Base-by-base conservation (phyloP, 1,139 yeast species). In the Protomyces inouyei region DNA sequence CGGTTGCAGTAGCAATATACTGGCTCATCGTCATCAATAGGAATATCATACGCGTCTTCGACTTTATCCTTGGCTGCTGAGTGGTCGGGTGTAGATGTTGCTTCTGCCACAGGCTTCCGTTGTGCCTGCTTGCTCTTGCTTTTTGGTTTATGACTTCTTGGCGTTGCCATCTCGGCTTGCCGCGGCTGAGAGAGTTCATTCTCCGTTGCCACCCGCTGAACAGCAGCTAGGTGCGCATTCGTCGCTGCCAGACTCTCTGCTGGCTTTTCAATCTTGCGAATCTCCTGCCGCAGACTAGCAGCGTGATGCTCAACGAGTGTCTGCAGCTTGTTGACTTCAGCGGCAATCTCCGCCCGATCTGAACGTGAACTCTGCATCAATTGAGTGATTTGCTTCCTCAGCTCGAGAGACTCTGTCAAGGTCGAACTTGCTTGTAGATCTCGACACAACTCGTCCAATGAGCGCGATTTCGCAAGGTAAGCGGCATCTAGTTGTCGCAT, bases 1-100 rank as follows among this genome's bases (percentile, higher is more conserved):
- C 89, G 83, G 70, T 87, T 89, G 74, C 97, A 90, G 75, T 86
- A 83, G 75, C 96, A 90, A 74, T 89, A 90, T 61, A 85, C 75
- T 14, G 73, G 70, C 38, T 69, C 67, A 59, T 71, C 73, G 12
- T 55, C 61, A 21, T 55, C 65, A 43, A 60, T 60, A n/a, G 59
- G 59, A 25, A 54, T 60, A 45, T 59, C 63, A 40, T 40, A 18
- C 25, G 38, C 46, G 28, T 52, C 63, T 10, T 38, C 63, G 3
- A n/a, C 14, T 43, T 40, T 38, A 6, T 14, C 21, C n/a, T 38
- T 3, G 8, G 43, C 18, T 4, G 45, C 45, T 2, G 6, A 12
- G 3, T 32, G 14, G 4, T 18, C 55, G 14, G 10, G 9, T 10
- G 37, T n/a, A n/a, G 46, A 12, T 21, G 21, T 28, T 16, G 37